Base-by-base conservation (phyloP, 2,329 filamentous ascomycete species). In the Fusarium sp. region DNA sequence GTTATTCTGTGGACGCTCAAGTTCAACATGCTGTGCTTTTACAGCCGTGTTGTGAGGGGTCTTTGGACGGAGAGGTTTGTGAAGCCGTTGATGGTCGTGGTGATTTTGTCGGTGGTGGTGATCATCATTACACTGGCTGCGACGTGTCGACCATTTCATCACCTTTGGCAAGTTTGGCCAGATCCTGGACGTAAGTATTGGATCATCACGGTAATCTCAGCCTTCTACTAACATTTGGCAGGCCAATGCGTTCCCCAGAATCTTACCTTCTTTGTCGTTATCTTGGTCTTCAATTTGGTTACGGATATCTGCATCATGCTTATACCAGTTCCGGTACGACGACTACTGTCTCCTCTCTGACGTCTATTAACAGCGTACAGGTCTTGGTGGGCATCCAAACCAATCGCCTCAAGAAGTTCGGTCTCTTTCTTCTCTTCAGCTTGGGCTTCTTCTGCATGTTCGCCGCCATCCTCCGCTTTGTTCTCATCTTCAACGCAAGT, bases 21-120 rank as follows among this genome's bases (percentile, higher is more conserved):
- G 63, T 73, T 84, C 37, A 82, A 82, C 72, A 83, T 84, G 81
- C 58, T 83, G 23, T 83, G 80, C 63, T 79, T 84, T 21, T 84
- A 82, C 60, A 73, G 75, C 19, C 80, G 82, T 2, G 73, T 84
- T 10, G 79, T 83, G 9, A 76, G 73, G 8, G 78, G 79, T 0
- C 61, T 83, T 1, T 81, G 79, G 78, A 79, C 80, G 1, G 76
- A 82, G 57, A 80, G 76, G 23, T 78, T 82, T 31, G 77, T 84
- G n/a, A 70, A 75, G 21, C 82, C 82, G 1, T 63, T 78, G 15
- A 81, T 83, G 76, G 68, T 60, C 1, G 60, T 82, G 6, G 78
- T 83, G 2, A 49, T 65, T 1, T 33, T 61, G 5, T 81, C 79
- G 0, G 75, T 68, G 4, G 35, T 79, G 3, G 65, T 74, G 0